Base-by-base conservation (phyloP, 148 eudicot genomes). In the Diospyros kaki region DNA sequence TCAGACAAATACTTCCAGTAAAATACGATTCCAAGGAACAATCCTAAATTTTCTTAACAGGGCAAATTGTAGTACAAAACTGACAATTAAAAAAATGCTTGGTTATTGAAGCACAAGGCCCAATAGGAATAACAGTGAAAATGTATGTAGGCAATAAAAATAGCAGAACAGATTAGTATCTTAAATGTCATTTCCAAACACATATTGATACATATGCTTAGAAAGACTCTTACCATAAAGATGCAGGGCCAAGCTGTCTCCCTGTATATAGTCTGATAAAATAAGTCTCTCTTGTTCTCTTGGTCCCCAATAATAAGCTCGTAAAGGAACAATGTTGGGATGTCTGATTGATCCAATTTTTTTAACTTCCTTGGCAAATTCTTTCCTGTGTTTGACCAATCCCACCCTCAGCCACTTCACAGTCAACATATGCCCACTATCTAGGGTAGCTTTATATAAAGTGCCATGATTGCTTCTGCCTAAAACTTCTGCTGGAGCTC, bases 221-320 rank as follows among this genome's bases (percentile, higher is more conserved):
- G 10, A 28, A 56, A 58, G 54, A 11, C 66, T 44, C 96, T 87
- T 88, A 95, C 98, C 98, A 80, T 95, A 93, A 51, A 95, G 90
- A 83, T 95, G 98, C 69, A 89, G 84, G 60, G 94, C 90, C 87
- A 95, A 84, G 83, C 91, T 95, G 81, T 95, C 98, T 39, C 97
- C 98, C 55, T 66, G 83, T 59, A 95, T 77, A 79, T 87, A 95
- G 76, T 95, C 97, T 51, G 96, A 90, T 72, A 95, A 85, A 70
- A 92, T 71, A 81, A 95, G 99, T 82, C 97, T 86, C 81, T 95
- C 99, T 71, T 93, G 98, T 83, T 93, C 99, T 73, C 88, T 86
- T 40, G 99, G 98, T 39, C 99, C 99, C 94, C 97, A 93, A 77
- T 89, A 95, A 82, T 93, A 95, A 71, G 98, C 99, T 80, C 93